Evolutionary conservation across 371 early-diverging fungal genomes (phyloP).

Genomic region (Syncephalastrum racemosum): DNA sequence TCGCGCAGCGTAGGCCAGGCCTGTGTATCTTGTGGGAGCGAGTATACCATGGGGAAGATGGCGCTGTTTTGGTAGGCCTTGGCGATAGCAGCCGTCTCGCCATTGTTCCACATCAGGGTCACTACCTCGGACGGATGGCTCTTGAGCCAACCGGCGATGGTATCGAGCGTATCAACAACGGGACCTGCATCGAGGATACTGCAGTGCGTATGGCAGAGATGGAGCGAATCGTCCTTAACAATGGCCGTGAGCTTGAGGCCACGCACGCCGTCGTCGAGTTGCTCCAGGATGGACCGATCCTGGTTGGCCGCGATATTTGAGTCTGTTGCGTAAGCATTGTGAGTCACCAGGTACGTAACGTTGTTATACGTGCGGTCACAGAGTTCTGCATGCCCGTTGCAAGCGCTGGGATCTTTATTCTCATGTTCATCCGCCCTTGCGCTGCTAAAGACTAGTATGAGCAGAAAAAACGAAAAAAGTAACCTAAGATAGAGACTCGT

Average conservation of each 20-base stretch:
- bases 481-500: too few species aligned
- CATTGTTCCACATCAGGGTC: conserved; percentile 75
- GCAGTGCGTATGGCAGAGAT: conserved; percentile 70
- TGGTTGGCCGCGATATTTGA: conserved; percentile 62
- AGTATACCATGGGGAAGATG: conserved; percentile 50
- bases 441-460: too few species aligned
- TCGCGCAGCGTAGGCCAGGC: conserved; percentile 69
- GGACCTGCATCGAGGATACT: conserved; percentile 59
- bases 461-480: too few species aligned
- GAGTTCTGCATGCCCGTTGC: conserved; percentile 68
- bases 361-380: conserved; percentile 56
- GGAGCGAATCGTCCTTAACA: conserved; percentile 32
- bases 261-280: conserved; percentile 71
- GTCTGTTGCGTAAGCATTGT: conserved; percentile 70
- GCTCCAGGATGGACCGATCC: conserved; percentile 50
- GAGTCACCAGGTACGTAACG: conserved; percentile 66
- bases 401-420: conserved; percentile 16
- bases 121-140: conserved; percentile 64
- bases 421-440: conserved; percentile 1
- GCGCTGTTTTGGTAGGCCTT: conserved; percentile 50
- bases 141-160: conserved; percentile 56
- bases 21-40: conserved; percentile 17
- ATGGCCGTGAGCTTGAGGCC: conserved; percentile 72
- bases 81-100: conserved; percentile 45
- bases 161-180: conserved; percentile 42